Percentiles rank a stretch among this genome's conserved stretches.
phyloP scores from a whole-genome alignment of 2,329 filamentous ascomycete genomes.

The Macroventuria anomochaeta region DNA sequence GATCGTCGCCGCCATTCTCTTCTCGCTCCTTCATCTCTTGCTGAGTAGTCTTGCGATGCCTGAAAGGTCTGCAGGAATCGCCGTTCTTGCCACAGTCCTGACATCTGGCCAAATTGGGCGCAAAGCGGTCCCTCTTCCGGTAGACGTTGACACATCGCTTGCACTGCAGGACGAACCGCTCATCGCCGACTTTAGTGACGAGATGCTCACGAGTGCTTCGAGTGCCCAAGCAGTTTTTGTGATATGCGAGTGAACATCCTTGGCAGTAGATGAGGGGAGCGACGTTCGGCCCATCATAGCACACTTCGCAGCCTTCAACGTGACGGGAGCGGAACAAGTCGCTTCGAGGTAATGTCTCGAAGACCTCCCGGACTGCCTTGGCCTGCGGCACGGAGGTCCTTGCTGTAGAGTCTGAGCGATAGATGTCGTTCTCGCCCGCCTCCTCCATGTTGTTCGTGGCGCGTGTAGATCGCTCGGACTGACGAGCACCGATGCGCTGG shows the following conservation, averaged over 20 bases:
- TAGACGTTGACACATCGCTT: constrained; percentile 77
- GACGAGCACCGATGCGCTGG: constrained; percentile 44
- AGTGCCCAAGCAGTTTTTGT: constrained; percentile 80
- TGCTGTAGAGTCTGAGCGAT: constrained; percentile 53
- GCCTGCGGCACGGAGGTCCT: constrained; percentile 59
- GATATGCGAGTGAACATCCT: constrained; percentile 84
- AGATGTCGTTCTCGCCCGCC: constrained; percentile 65
- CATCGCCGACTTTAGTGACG: constrained; percentile 80
- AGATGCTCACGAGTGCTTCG: constrained; percentile 81
- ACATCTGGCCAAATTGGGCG: constrained; percentile 76
- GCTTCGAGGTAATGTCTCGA: constrained; percentile 66
- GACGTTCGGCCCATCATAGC: constrained; percentile 65
- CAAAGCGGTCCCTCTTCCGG: constrained; percentile 70
- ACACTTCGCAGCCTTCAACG: constrained; percentile 74
- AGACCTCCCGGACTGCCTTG: constrained; percentile 72
- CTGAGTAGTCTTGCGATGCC: constrained; percentile 71
- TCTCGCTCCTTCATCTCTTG: constrained; percentile 85
- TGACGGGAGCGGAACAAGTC: constrained; percentile 75
- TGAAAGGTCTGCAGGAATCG: constrained; percentile 75
- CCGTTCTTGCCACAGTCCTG: constrained; percentile 72
- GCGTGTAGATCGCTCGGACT: constrained; percentile 56
- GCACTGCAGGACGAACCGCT: constrained; percentile 88
- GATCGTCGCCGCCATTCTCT: constrained; percentile 80
- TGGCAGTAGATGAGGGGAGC: constrained; percentile 85
- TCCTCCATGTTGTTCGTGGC: constrained; percentile 60